Conservation (phyloP, 2,329 filamentous ascomycete species). For the Pseudogymnoascus sp. region DNA sequence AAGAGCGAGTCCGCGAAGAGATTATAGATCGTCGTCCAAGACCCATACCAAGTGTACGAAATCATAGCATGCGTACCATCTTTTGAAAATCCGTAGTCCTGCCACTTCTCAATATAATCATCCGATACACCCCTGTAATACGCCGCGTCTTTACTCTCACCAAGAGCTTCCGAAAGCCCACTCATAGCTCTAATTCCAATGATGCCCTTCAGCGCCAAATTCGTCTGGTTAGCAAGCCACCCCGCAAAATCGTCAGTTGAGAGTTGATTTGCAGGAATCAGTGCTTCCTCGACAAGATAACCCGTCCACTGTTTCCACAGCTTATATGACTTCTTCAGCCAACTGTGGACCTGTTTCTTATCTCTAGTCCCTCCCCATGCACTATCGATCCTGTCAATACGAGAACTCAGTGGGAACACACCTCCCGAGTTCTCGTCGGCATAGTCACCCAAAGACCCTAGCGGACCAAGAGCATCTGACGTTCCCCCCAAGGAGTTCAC, state of each 20-base stretch:
- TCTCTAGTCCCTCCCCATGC: constrained; percentile 53
- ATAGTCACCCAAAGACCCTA: constrained; percentile 7
- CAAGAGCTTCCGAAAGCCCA: constrained; percentile 52
- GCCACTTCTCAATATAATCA: constrained; percentile 58
- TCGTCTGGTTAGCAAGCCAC: constrained; percentile 62
- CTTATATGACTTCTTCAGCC: constrained; percentile 54
- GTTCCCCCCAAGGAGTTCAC: constrained; percentile 56
- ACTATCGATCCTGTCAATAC: constrained; percentile 52
- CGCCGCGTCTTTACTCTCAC: constrained; percentile 47
- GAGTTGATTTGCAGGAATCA: constrained; percentile 59
- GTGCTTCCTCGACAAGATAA: constrained; percentile 57
- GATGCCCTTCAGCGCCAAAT: constrained; percentile 69
- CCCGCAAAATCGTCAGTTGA: constrained; percentile 66
- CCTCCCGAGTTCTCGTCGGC: constrained; percentile 21
- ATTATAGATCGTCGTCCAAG: constrained; percentile 68
- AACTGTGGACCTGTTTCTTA: constrained; percentile 50
- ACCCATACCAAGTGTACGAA: constrained; percentile 66
- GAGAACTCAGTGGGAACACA: constrained; percentile 30
- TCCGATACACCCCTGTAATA: constrained; percentile 56
- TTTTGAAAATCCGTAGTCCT: constrained; percentile 55
- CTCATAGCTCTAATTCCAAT: constrained; percentile 73
- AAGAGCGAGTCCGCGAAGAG: constrained; percentile 65
- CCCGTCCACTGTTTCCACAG: constrained; percentile 65
- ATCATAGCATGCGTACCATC: constrained; percentile 62
- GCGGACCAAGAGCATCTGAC: not conserved